A percentile compares a stretch with the other conserved stretches of the same genome.
Evolutionary conservation across 1,139 yeast species (phyloP).

Genomic region (Taphrina wiesneri): DNA sequence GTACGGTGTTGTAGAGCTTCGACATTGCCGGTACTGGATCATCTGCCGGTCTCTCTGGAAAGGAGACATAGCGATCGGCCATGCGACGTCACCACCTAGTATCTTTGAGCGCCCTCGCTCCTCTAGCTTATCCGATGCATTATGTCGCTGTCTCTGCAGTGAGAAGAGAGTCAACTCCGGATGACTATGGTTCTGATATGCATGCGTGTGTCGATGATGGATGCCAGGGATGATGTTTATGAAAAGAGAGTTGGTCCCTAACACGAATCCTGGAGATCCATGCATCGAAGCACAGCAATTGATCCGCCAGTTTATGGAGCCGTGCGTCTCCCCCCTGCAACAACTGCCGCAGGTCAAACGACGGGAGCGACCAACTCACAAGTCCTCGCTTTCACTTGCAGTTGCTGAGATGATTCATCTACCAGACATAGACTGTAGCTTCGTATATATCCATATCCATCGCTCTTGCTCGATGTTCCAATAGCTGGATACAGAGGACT

Average conservation of each 20-base stretch:
- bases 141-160: too few relatives aligned
- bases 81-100: not conserved
- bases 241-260: too few relatives aligned
- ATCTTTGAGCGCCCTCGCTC: not conserved
- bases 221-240: not conserved
- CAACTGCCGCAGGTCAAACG: not conserved
- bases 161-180: too few relatives aligned
- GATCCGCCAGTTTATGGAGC: too few relatives aligned
- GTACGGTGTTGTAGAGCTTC: slow-evolving; percentile 19
- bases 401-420: not conserved
- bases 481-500: too few relatives aligned
- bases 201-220: not conserved
- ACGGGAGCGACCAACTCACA: too few relatives aligned
- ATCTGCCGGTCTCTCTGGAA: slow-evolving; percentile 28
- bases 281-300: too few relatives aligned
- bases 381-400: not conserved
- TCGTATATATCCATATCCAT: too few relatives aligned
- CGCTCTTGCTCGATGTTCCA: too few relatives aligned
- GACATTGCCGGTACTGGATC: slow-evolving; percentile 20
- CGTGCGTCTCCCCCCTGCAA: not conserved
- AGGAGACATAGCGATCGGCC: slow-evolving; percentile 18
- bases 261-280: too few relatives aligned
- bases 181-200: not conserved
- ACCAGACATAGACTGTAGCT: too few relatives aligned
- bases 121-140: too few relatives aligned